A percentile compares a stretch with the other conserved stretches of the same genome.
These are phyloP conservation scores for Ophiostoma australiae DNA, from an alignment of 2,329 filamentous ascomycete genomes.

Conservation along the genomic window DNA sequence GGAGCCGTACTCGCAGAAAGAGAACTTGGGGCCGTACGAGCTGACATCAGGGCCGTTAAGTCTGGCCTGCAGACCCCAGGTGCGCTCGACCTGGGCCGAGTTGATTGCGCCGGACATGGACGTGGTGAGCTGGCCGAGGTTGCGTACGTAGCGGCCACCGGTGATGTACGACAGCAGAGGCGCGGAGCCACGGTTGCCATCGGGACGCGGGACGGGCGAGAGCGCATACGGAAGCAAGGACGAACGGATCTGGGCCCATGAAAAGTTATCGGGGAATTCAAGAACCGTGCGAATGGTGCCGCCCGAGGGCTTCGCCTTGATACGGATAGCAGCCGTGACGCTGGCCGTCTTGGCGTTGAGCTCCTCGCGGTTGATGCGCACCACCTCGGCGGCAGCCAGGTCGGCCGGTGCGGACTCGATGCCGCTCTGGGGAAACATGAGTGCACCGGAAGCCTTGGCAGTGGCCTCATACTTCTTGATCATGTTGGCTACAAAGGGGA, in stretches of 20 bases:
- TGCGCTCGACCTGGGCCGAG: slow-evolving; percentile 52
- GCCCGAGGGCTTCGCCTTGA: slow-evolving; percentile 53
- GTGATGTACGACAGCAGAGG: slow-evolving; percentile 45
- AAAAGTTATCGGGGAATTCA: slow-evolving; percentile 50
- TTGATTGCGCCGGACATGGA: slow-evolving; percentile 49
- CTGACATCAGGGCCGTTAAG: slow-evolving; percentile 42
- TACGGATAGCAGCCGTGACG: slow-evolving; percentile 47
- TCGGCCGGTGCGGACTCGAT: slow-evolving; percentile 60
- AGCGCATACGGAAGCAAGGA: slow-evolving; percentile 50
- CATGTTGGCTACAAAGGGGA: slow-evolving; percentile 55
- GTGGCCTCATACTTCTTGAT: slow-evolving; percentile 52
- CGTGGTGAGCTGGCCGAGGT: slow-evolving; percentile 53
- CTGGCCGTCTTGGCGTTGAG: slow-evolving; percentile 48
- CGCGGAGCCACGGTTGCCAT: slow-evolving; percentile 32
- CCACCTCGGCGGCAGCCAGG: slow-evolving; percentile 51
- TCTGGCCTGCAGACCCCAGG: slow-evolving; percentile 56
- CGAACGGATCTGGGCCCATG: slow-evolving; percentile 43
- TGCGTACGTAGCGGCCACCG: slow-evolving; percentile 46
- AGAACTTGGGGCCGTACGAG: slow-evolving; percentile 59
- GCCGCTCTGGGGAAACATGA: slow-evolving; percentile 58
- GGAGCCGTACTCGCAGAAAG: slow-evolving; percentile 51
- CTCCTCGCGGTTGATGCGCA: slow-evolving; percentile 46
- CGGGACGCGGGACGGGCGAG: slow-evolving; percentile 50
- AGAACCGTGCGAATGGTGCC: slow-evolving; percentile 66
- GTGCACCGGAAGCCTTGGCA: slow-evolving; percentile 51